A percentile compares a stretch with the other conserved stretches of the same genome.
phyloP scores from a whole-genome alignment of 257 asterid species.

The Jacaranda mimosifolia region DNA sequence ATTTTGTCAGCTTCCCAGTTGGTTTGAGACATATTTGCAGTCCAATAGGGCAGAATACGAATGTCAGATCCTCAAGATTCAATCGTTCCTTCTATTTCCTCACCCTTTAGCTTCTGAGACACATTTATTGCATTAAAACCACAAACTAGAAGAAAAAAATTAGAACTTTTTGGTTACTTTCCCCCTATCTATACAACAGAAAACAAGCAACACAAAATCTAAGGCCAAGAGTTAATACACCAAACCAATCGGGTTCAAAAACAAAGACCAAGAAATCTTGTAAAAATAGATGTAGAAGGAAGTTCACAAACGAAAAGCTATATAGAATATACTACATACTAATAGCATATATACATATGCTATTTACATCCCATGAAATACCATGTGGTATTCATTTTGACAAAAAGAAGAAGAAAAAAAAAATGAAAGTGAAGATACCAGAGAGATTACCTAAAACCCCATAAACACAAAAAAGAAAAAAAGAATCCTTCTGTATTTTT shows the following conservation, averaged over 20 bases:
- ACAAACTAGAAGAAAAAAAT: slow-evolving; percentile 15
- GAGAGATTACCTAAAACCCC: slow-evolving; percentile 43
- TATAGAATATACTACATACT: not conserved
- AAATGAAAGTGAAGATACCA: slow-evolving; percentile 6
- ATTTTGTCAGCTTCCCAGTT: slow-evolving; percentile 99
- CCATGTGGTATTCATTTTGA: not conserved
- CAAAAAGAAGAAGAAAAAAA: not conserved
- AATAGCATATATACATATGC: not conserved
- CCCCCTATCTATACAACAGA: slow-evolving; percentile 8
- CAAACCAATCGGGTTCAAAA: slow-evolving; percentile 12
- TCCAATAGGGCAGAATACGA: slow-evolving; percentile 39
- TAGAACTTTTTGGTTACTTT: not conserved
- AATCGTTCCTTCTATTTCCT: slow-evolving; percentile 29
- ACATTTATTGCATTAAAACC: slow-evolving; percentile 38
- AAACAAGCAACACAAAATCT: slow-evolving; percentile 20
- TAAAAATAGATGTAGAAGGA: slow-evolving; percentile 7
- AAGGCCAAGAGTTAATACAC: slow-evolving; percentile 16
- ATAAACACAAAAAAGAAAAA: slow-evolving; percentile 14
- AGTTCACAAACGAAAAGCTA: not conserved
- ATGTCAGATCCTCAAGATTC: slow-evolving; percentile 54
- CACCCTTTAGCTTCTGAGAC: slow-evolving; percentile 43
- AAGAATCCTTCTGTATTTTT: slow-evolving; percentile 12
- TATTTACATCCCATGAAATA: slow-evolving; percentile 11
- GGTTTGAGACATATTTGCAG: slow-evolving; percentile 81
- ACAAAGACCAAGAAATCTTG: slow-evolving; percentile 28